Percentiles rank a stretch among this genome's conserved stretches.
Evolutionary conservation across 2,329 filamentous ascomycete genomes (phyloP).

Genomic region (Aspergillus vadensis): DNA sequence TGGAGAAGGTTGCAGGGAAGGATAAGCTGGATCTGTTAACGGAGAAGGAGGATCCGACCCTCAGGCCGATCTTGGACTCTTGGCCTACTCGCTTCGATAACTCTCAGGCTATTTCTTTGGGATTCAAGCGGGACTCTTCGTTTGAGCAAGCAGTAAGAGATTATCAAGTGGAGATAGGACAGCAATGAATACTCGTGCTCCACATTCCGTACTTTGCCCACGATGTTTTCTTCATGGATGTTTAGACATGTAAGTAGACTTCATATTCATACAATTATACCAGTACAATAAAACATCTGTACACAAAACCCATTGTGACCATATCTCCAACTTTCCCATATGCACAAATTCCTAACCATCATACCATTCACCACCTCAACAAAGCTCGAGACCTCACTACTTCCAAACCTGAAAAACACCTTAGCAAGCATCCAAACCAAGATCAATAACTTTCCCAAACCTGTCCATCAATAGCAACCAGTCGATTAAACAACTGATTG

Average conservation of each 20-base stretch:
- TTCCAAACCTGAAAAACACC: slow-evolving; percentile 29
- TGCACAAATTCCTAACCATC: neutral
- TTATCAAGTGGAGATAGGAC: slow-evolving; percentile 47
- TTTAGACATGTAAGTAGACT: neutral
- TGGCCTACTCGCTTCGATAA: slow-evolving; percentile 62
- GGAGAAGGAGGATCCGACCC: slow-evolving; percentile 54
- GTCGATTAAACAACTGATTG: slow-evolving; percentile 70
- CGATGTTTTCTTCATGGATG: too few relatives aligned
- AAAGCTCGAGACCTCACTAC: slow-evolving; percentile 5
- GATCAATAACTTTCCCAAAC: slow-evolving; percentile 77
- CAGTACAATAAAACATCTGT: neutral
- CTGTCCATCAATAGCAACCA: slow-evolving; percentile 74
- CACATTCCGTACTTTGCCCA: too few relatives aligned
- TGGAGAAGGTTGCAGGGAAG: slow-evolving; percentile 58
- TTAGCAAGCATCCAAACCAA: slow-evolving; percentile 2
- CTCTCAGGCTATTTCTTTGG: slow-evolving; percentile 52
- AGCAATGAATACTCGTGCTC: neutral
- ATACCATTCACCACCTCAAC: too few relatives aligned
- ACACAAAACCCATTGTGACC: neutral
- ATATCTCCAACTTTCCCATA: neutral
- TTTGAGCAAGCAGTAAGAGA: slow-evolving; percentile 60
- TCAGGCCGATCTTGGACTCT: slow-evolving; percentile 57
- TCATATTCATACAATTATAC: neutral
- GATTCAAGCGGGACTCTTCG: slow-evolving; percentile 54
- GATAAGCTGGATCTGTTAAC: slow-evolving; percentile 54